Evolutionary conservation across 2,329 filamentous ascomycete species (phyloP).

Genomic region (Aurifilum marmelostoma): DNA sequence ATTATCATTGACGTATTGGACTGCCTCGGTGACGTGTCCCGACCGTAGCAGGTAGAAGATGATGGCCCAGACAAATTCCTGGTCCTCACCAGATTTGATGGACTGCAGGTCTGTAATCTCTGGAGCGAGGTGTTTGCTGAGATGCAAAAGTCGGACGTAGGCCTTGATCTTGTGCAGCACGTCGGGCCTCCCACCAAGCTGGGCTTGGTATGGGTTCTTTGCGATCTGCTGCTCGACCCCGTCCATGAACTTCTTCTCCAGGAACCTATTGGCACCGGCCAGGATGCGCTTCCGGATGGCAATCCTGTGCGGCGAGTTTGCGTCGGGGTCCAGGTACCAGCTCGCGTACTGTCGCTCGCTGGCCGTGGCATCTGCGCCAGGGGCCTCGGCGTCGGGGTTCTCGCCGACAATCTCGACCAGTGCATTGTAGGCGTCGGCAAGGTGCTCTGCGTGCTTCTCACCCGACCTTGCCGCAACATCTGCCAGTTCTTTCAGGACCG

Average conservation of each 20-base stretch:
- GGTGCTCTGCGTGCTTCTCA: conserved; percentile 72
- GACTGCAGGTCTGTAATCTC: conserved; percentile 78
- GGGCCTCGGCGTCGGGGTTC: conserved; percentile 60
- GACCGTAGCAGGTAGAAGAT: conserved; percentile 89
- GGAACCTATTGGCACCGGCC: conserved; percentile 74
- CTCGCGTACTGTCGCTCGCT: conserved; percentile 76
- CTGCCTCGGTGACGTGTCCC: conserved; percentile 82
- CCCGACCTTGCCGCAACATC: conserved; percentile 72
- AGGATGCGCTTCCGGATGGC: conserved; percentile 79
- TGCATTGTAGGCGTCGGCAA: conserved; percentile 82
- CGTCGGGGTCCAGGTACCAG: conserved; percentile 76
- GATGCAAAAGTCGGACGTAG: conserved; percentile 80
- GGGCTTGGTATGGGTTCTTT: conserved; percentile 86
- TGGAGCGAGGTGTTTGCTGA: conserved; percentile 80
- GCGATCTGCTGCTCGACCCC: conserved; percentile 77
- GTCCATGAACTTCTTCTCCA: conserved; percentile 80
- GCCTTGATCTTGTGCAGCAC: conserved; percentile 89
- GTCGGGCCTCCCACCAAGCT: conserved; percentile 85
- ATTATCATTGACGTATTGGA: conserved; percentile 81
- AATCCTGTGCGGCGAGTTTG: conserved; percentile 65
- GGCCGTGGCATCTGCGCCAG: conserved; percentile 65
- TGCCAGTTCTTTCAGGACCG: conserved; percentile 75
- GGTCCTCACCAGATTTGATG: conserved; percentile 53
- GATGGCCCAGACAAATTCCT: conserved; percentile 90
- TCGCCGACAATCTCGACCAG: conserved; percentile 80